Evolutionary conservation across 179 eudicot genomes (phyloP), one percentile per base, ranked within the genome.

Genomic region (Corrigiola litoralis): DNA sequence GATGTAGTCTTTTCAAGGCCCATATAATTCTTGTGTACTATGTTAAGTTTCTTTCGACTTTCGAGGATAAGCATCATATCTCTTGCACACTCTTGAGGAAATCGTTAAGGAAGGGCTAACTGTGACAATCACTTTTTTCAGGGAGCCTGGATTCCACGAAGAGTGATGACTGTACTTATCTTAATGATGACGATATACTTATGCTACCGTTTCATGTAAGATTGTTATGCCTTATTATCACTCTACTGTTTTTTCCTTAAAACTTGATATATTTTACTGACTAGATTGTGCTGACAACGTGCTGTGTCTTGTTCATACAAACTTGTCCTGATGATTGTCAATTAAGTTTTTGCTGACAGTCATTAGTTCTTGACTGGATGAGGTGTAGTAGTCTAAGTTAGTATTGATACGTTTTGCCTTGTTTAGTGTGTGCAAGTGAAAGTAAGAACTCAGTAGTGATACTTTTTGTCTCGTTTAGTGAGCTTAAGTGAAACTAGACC

Each of bases 121-220:
- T 11, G 18, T 52, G 38, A 58, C 44, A 20, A 17, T 73, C 42
- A 14, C 17, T 40, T 38, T 61, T 68, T 36, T 47, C 69, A 75
- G 82, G 69, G 33, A 51, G 29, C 57, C 51, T 58, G 31, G 56
- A 57, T 13, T 64, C 50, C 31, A 40, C 29, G 20, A 74, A 73
- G 46, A 65, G 62, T 33, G 63, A 37, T 24, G 58, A 58, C 28
- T 55, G 58, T 27, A 28, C 66, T 40, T 59, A 67, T 67, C 58
- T 72, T 69, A 82, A 79, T 66, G 85, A 80, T 66, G 74, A 37
- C 64, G 61, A 42, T 48, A 67, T 58, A 75, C 82, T 56, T 61
- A 72, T 66, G 41, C 51, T 37, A 72, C 57, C 46, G 57, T 38
- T 32, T 73, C 48, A 72, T 59, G 78, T 74, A 67, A 75, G 76